phyloP scores from a whole-genome alignment of 805 yeast species.

The Schwanniomyces sp. region DNA sequence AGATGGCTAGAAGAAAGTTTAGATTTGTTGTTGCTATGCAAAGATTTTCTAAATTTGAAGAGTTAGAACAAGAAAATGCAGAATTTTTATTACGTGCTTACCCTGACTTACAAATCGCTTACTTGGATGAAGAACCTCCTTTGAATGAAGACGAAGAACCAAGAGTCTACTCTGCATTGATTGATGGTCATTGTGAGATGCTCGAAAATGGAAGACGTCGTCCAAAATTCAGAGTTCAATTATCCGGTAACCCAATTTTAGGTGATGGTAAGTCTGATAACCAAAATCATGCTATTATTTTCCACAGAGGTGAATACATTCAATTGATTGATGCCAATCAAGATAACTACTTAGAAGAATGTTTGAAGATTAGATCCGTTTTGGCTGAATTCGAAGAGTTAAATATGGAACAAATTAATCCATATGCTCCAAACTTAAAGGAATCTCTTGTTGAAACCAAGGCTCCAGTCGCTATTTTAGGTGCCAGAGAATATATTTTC shows the following conservation, averaged over 20 bases:
- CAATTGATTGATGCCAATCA: slow-evolving; percentile 84
- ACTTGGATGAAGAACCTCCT: slow-evolving; percentile 53
- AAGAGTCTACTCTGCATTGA: slow-evolving; percentile 59
- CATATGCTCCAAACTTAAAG: slow-evolving; percentile 73
- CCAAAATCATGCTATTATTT: slow-evolving; percentile 73
- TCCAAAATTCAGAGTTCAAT: slow-evolving; percentile 62
- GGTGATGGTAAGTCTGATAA: slow-evolving; percentile 88
- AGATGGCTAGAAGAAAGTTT: slow-evolving; percentile 63
- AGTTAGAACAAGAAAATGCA: slow-evolving; percentile 58
- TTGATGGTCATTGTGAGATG: slow-evolving; percentile 70
- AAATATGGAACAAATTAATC: slow-evolving; percentile 65
- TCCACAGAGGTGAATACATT: slow-evolving; percentile 77
- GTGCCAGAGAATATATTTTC: slow-evolving; percentile 81
- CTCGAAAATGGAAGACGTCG: slow-evolving; percentile 55
- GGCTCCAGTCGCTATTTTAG: slow-evolving; percentile 77
- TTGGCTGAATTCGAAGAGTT: slow-evolving; percentile 75
- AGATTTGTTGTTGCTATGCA: slow-evolving; percentile 68
- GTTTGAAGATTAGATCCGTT: slow-evolving; percentile 72
- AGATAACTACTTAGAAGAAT: slow-evolving; percentile 79
- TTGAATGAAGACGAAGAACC: slow-evolving; percentile 42
- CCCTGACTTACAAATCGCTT: slow-evolving; percentile 66
- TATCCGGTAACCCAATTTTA: slow-evolving; percentile 78
- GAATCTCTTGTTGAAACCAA: slow-evolving; percentile 45
- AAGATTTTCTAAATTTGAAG: slow-evolving; percentile 50
- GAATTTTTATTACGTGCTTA: slow-evolving; percentile 62